Conservation (phyloP, 768 basidiomycete genomes). For the Cyclocybe aegerita region DNA sequence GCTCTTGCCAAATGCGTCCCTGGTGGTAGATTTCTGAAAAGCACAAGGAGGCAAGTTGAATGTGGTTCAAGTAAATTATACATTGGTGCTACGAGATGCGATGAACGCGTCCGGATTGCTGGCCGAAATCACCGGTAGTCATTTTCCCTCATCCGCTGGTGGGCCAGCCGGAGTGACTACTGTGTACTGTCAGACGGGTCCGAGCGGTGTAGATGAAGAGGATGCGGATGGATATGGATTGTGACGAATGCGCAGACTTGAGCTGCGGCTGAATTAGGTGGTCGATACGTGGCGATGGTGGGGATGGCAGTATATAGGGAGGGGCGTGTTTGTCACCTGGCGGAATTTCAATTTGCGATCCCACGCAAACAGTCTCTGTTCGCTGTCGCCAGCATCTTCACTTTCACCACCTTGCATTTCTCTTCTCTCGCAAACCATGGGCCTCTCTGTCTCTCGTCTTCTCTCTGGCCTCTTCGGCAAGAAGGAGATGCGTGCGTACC, state of each 20-base stretch:
- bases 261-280: slow-evolving; percentile 7
- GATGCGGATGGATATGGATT: background rate
- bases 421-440: slow-evolving; percentile 54
- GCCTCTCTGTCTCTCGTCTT: slow-evolving; percentile 72
- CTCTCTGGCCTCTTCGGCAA: slow-evolving; percentile 91
- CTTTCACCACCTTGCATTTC: slow-evolving; percentile 32
- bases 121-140: too few relatives aligned
- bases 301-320: slow-evolving; percentile 14
- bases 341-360: slow-evolving; percentile 47
- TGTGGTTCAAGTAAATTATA: too few relatives aligned
- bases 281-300: slow-evolving; percentile 21
- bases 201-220: background rate
- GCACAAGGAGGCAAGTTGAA: too few relatives aligned
- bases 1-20: too few relatives aligned
- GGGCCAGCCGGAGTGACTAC: too few relatives aligned
- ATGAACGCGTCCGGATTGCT: too few relatives aligned
- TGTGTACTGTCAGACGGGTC: background rate
- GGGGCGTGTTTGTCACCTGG: slow-evolving; percentile 29
- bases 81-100: too few relatives aligned
- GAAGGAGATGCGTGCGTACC: slow-evolving; percentile 96
- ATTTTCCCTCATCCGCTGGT: too few relatives aligned
- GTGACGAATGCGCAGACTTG: background rate
- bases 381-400: slow-evolving; percentile 25
- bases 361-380: slow-evolving; percentile 36
- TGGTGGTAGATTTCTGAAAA: too few relatives aligned